phyloP scores from a whole-genome alignment of 2,329 filamentous ascomycete genomes.

The Aspergillus pseudoglaucus region DNA sequence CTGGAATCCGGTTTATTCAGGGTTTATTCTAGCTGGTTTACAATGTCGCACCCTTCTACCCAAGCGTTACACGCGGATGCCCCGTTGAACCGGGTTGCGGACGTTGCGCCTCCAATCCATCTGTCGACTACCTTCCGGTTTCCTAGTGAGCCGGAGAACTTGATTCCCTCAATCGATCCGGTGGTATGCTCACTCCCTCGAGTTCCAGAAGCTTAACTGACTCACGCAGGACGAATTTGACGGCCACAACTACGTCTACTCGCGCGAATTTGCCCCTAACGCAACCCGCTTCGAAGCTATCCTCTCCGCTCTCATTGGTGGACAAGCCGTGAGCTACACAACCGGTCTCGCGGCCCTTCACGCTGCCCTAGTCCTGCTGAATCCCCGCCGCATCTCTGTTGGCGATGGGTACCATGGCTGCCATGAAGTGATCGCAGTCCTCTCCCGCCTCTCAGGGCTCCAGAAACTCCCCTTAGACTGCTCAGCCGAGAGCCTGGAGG shows the following conservation, averaged over 20 bases:
- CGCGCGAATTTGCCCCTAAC: conserved; percentile 71
- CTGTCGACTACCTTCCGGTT: conserved; percentile 89
- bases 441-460: conserved; percentile 69
- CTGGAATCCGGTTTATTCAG: too few species aligned
- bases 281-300: conserved; percentile 79
- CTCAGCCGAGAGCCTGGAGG: conserved; percentile 55
- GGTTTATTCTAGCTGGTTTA: background rate
- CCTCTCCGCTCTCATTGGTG: conserved; percentile 62
- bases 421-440: conserved; percentile 72
- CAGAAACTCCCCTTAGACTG: conserved; percentile 66
- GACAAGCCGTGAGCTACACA: conserved; percentile 65
- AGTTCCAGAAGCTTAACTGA: background rate
- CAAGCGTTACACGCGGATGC: conserved; percentile 72
- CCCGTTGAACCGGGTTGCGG: conserved; percentile 62
- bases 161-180: conserved; percentile 46
- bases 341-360: conserved; percentile 85
- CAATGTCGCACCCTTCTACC: background rate
- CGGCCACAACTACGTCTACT: conserved; percentile 64
- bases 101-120: conserved; percentile 83
- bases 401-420: conserved; percentile 86
- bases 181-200: conserved; percentile 34
- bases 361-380: conserved; percentile 70
- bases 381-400: conserved; percentile 76
- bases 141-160: conserved; percentile 58
- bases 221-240: conserved; percentile 10